Conservation (phyloP, 2,329 filamentous ascomycete species). For the Aspergillus udagawae region DNA sequence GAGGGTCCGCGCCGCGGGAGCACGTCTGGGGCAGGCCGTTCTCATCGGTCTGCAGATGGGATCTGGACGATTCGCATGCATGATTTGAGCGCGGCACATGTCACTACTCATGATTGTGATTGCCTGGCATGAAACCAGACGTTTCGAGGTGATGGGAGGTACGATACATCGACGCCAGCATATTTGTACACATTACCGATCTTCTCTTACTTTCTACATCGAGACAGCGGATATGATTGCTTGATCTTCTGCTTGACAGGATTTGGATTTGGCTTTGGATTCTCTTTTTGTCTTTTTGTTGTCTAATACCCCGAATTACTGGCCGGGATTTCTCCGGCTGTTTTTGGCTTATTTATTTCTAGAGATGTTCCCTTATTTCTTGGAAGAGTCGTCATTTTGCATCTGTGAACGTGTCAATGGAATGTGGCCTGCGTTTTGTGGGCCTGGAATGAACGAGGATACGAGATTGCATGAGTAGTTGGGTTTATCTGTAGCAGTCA, state of each 20-base stretch:
- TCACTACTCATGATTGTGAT: too few relatives aligned
- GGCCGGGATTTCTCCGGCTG: constrained; percentile 6
- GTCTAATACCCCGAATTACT: constrained; percentile 15
- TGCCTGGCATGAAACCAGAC: not conserved
- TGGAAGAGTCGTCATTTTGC: not conserved
- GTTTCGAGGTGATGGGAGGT: not conserved
- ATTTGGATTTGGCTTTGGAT: constrained; percentile 2
- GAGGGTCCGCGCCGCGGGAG: too few relatives aligned
- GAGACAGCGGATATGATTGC: not conserved
- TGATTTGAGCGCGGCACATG: too few relatives aligned
- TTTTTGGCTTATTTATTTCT: not conserved
- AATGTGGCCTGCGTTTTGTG: not conserved
- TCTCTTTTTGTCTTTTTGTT: constrained; percentile 3
- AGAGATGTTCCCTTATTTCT: not conserved
- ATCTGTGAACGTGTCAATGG: not conserved
- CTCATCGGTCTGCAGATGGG: too few relatives aligned
- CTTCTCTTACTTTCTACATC: not conserved
- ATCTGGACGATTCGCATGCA: too few relatives aligned
- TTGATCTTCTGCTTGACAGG: constrained; percentile 1
- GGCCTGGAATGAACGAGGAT: not conserved
- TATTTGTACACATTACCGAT: constrained; percentile 9
- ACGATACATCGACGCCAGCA: constrained; percentile 5
- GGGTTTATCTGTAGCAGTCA: too few relatives aligned
- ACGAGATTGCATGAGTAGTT: too few relatives aligned
- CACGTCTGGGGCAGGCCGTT: too few relatives aligned